Evolutionary conservation across 2,329 filamentous ascomycete species (phyloP).

Genomic region (Fusarium drepaniforme): DNA sequence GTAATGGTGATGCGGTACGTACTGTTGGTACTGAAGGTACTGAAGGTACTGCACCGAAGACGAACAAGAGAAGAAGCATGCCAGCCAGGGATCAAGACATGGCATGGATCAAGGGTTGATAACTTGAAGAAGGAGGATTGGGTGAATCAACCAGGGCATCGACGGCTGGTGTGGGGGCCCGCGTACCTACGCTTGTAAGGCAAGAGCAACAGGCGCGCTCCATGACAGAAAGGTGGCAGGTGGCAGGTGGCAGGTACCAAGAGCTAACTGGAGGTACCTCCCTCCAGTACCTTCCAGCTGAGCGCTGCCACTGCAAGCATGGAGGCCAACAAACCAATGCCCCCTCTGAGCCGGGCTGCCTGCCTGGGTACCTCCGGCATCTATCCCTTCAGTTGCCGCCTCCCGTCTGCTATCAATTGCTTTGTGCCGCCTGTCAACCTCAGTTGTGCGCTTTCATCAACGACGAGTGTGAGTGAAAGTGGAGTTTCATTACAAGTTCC

Average conservation of each 20-base stretch:
- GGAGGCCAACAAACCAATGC: not conserved
- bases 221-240: not conserved
- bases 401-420: not conserved
- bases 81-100: slow-evolving; percentile 17
- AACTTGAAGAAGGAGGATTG: slow-evolving; percentile 11
- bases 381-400: not conserved
- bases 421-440: not conserved
- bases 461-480: not conserved
- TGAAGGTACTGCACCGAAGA: slow-evolving; percentile 1
- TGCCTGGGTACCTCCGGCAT: not conserved
- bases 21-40: not conserved
- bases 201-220: not conserved
- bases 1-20: not conserved
- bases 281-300: not conserved
- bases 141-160: slow-evolving; percentile 19
- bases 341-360: not conserved
- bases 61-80: slow-evolving; percentile 20
- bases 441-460: not conserved
- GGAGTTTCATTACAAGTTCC: not conserved
- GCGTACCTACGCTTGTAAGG: not conserved
- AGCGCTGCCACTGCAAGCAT: not conserved
- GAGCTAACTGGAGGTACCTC: not conserved
- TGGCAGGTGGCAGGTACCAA: not conserved
- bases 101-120: slow-evolving; percentile 23
- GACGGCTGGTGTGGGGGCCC: slow-evolving; percentile 24